Base-by-base conservation (phyloP, 371 early-diverging fungal genomes). In the Dichotomocladium elegans region DNA sequence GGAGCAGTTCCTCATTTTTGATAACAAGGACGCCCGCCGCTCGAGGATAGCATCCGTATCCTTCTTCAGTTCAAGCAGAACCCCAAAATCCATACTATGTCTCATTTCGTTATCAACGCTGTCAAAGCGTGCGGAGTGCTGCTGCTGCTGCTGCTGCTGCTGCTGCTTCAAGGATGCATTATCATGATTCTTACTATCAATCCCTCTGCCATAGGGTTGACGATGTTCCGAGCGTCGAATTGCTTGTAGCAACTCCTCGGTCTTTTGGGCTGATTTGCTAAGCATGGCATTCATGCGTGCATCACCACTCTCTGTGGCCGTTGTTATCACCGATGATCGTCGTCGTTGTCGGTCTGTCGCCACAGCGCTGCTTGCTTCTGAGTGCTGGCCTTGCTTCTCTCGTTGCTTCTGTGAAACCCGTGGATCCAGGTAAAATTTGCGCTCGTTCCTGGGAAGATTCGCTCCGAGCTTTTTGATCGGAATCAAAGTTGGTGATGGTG, bases 31-130 rank as follows among this genome's bases (percentile, higher is more conserved):
- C 14, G 30, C 22, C 30, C 59, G 47, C 11, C 59, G 47, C 34
- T 58, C 58, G n/a, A 58, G 14, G n/a, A 45, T n/a, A 4, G 47
- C 53, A 42, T 58, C 59, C n/a, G 37, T 53, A 22, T 53, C 59
- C 12, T 40, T 51, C 17, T 46, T 44, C 21, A 58, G 49, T 5
- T 53, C 53, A 29, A 58, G 21, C 41, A 58, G 34, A 6, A 37
- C 53, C 11, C 53, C 53, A 17, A 58, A 7, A 34, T 53, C 59
- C 31, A 53, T 19, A 19, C 57, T 57, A 11, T 45, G 58, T 22
- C 46, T 31, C n/a, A n/a, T n/a, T n/a, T n/a, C n/a, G n/a, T n/a
- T n/a, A n/a, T n/a, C n/a, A n/a, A n/a, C n/a, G n/a, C n/a, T n/a
- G n/a, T n/a, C n/a, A n/a, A n/a, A n/a, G n/a, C n/a, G n/a, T n/a